These are phyloP conservation scores for Tylopilus rubrobrunneus DNA, from an alignment of 768 basidiomycete species.

Conservation along the genomic window DNA sequence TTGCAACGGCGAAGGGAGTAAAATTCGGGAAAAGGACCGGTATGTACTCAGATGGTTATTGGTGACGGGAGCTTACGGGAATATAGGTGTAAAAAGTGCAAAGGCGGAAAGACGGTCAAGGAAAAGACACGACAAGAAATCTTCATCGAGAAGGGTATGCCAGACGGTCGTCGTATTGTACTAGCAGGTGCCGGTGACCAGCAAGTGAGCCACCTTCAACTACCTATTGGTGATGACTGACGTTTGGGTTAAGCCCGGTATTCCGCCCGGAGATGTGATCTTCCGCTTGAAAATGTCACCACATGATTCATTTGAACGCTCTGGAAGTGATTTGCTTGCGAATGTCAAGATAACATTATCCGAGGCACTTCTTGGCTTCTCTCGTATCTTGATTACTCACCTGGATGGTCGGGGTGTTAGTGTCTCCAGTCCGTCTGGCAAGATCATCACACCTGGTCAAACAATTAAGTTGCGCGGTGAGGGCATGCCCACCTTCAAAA, in stretches of 20 bases:
- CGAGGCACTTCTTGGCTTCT: conserved; percentile 94
- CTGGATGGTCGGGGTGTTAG: conserved; percentile 91
- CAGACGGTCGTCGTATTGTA: conserved; percentile 78
- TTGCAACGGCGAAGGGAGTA: conserved; percentile 66
- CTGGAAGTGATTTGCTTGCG: conserved; percentile 76
- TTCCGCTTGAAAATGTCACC: conserved; percentile 67
- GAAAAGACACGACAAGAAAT: conserved; percentile 91
- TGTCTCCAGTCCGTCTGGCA: conserved; percentile 68
- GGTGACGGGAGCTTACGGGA: conserved; percentile 2
- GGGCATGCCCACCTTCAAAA: conserved; percentile 83
- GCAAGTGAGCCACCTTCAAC: conserved; percentile 45
- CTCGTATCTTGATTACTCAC: conserved; percentile 84
- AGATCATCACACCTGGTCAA: conserved; percentile 71
- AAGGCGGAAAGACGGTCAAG: conserved; percentile 76
- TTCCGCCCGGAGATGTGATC: conserved; percentile 87
- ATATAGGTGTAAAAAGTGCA: conserved; percentile 90
- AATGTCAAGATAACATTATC: conserved; percentile 85
- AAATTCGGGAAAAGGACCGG: conserved; percentile 82
- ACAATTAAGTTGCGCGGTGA: conserved; percentile 76
- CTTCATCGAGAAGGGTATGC: conserved; percentile 82
- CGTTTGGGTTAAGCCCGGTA: conserved; percentile 61
- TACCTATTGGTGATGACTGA: conserved; percentile 2
- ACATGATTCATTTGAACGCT: conserved; percentile 81
- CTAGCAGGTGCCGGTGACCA: conserved; percentile 92
- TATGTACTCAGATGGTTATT: conserved; percentile 29